A percentile compares a stretch with the other conserved stretches of the same genome.
These are phyloP conservation scores for Chrysanthemum seticuspe DNA, from an alignment of 129 eudicot genomes.

Conservation along the genomic window DNA sequence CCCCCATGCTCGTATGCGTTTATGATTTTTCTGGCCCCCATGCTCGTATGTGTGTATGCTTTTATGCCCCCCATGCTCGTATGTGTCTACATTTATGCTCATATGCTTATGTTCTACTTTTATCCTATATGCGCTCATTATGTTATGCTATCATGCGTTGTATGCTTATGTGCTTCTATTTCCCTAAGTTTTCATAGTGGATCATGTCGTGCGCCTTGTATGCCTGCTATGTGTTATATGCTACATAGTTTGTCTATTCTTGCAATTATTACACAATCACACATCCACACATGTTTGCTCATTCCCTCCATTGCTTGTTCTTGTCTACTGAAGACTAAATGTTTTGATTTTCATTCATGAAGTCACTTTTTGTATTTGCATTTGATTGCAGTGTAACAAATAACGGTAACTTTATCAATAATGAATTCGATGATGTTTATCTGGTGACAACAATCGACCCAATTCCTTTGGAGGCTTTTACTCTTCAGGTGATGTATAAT, in stretches of 20 bases:
- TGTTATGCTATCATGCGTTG: not conserved
- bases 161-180: too few relatives aligned
- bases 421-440: conserved; percentile 92
- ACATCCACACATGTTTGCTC: not conserved
- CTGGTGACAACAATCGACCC: conserved; percentile 84
- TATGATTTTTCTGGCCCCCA: too few relatives aligned
- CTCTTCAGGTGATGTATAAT: conserved; percentile 73
- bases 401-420: conserved; percentile 72
- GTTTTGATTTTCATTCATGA: conserved; percentile 18
- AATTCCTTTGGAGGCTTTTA: conserved; percentile 91
- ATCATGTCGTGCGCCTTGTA: too few relatives aligned
- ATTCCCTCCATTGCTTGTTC: conserved; percentile 15
- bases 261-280: too few relatives aligned
- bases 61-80: not conserved
- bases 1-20: not conserved
- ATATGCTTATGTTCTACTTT: too few relatives aligned
- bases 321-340: not conserved
- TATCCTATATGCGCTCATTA: not conserved
- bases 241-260: too few relatives aligned
- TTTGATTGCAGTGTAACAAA: conserved; percentile 68
- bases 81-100: too few relatives aligned
- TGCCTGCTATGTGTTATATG: too few relatives aligned
- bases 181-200: too few relatives aligned
- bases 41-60: too few relatives aligned
- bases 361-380: conserved; percentile 16